These are phyloP conservation scores for Cladosporium sp. DNA, from an alignment of 2,329 filamentous ascomycete species.

Conservation along the genomic window DNA sequence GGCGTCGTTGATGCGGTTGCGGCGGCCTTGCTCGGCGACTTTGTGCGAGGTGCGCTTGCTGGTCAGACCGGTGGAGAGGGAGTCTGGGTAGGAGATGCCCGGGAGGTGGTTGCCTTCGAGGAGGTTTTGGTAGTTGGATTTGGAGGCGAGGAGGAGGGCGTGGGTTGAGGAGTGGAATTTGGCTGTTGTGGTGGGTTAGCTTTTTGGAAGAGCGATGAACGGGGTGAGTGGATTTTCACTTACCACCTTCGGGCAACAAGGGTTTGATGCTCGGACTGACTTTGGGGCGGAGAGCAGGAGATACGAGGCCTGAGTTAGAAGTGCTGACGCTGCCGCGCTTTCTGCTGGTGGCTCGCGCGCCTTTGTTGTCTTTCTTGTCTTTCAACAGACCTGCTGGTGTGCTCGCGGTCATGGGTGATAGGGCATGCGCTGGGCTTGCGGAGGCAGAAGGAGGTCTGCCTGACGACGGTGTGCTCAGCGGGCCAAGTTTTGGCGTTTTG, in stretches of 20 bases:
- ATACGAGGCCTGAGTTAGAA: slow-evolving; percentile 66
- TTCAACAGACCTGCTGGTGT: slow-evolving; percentile 28
- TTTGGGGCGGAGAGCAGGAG: slow-evolving; percentile 76
- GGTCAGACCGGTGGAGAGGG: slow-evolving; percentile 85
- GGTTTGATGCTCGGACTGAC: slow-evolving; percentile 96
- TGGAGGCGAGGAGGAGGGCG: slow-evolving; percentile 76
- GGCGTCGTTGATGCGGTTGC: slow-evolving; percentile 92
- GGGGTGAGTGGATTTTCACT: slow-evolving; percentile 24
- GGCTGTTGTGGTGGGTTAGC: slow-evolving; percentile 27
- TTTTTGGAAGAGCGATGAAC: background rate
- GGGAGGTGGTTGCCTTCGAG: slow-evolving; percentile 87
- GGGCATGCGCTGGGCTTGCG: slow-evolving; percentile 44
- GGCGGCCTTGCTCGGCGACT: slow-evolving; percentile 89
- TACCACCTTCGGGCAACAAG: slow-evolving; percentile 65
- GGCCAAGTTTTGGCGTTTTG: slow-evolving; percentile 59
- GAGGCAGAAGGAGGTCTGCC: slow-evolving; percentile 35
- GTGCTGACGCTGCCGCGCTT: slow-evolving; percentile 57
- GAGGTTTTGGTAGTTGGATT: slow-evolving; percentile 98
- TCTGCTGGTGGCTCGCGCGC: slow-evolving; percentile 45
- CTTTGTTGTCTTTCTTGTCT: slow-evolving; percentile 29
- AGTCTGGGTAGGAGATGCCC: slow-evolving; percentile 68
- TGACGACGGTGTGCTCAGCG: slow-evolving; percentile 46
- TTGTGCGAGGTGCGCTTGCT: slow-evolving; percentile 98
- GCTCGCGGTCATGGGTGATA: slow-evolving; percentile 46
- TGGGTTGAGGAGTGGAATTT: slow-evolving; percentile 51